Base-by-base conservation (phyloP, 2,329 filamentous ascomycete genomes). In the Phyllachora maydis region DNA sequence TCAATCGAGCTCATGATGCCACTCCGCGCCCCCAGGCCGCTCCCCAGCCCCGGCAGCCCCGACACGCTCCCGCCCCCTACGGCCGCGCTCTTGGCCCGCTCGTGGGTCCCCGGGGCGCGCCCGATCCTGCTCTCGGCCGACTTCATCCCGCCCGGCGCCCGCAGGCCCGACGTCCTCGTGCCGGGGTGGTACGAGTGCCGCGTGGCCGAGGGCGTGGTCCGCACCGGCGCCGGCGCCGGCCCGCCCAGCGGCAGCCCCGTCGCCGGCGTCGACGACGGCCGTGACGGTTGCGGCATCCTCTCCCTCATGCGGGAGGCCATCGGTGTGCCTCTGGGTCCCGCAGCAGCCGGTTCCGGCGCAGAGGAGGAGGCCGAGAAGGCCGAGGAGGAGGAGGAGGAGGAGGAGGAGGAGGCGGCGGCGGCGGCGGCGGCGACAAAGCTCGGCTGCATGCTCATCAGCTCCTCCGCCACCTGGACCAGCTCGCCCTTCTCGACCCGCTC, bases 1-100 rank as follows among this genome's bases (percentile, higher is more conserved):
- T 90, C 79, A 43, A 90, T 88, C 11, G 75, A 81, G 36, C 62
- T 75, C 71, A 90, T 72, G 39, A 88, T 74, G 27, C 74, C 69
- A 39, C 73, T 78, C 37, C 77, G 47, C 23, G 23, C 14, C 13
- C 14, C 23, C 13, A 17, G 18, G 12, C 19, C 23, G 14, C 21
- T 23, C n/a, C n/a, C 54, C 9, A 59, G 61, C 30, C 60, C 47
- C 18, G 58, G 52, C 25, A 63, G 36, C 6, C 51, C 55, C n/a
- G n/a, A n/a, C n/a, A n/a, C n/a, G n/a, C n/a, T n/a, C n/a, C n/a
- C n/a, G n/a, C n/a, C n/a, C 18, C 49, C 50, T 4, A 38, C 33
- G 6, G 29, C 40, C 16, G 32, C 45, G 27, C 52, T 56, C 42
- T 48, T 54, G 21, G 49, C 50, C 25, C 56, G 41, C 33, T 59